Percentiles rank a stretch among this genome's conserved stretches.
These are phyloP conservation scores for Leccinum ochraceum DNA, from an alignment of 768 basidiomycete species.

Conservation along the genomic window DNA sequence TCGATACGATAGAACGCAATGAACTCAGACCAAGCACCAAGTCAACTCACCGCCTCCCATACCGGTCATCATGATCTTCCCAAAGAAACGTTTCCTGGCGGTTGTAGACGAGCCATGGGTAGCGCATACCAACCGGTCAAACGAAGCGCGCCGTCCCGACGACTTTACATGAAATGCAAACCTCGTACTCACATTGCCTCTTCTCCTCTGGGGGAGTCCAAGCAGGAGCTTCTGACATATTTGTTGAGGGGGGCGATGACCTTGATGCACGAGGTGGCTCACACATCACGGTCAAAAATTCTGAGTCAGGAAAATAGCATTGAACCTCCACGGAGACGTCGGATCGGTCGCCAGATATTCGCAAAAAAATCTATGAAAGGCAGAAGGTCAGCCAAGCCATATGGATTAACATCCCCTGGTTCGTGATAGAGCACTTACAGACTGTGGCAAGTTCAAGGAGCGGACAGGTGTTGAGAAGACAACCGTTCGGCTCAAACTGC, in stretches of 20 bases:
- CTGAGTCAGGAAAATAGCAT: background rate
- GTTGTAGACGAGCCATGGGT: constrained; percentile 58
- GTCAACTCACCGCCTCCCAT: constrained; percentile 58
- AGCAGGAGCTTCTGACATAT: constrained; percentile 2
- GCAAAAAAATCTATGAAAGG: background rate
- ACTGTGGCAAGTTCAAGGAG: too few species aligned
- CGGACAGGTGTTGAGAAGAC: too few species aligned
- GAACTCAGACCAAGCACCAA: background rate
- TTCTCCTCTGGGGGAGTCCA: background rate
- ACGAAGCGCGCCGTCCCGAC: constrained; percentile 65
- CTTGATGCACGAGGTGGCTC: constrained; percentile 14
- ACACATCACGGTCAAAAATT: constrained; percentile 8
- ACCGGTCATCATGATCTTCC: constrained; percentile 51
- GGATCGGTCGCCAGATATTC: too few species aligned
- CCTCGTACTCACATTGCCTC: constrained; percentile 33
- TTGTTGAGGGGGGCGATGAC: background rate
- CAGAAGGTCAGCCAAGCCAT: background rate
- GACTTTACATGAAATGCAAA: constrained; percentile 72
- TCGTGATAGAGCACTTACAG: background rate
- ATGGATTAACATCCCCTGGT: background rate
- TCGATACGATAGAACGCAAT: background rate
- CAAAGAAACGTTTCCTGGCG: constrained; percentile 53
- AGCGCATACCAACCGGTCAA: constrained; percentile 69
- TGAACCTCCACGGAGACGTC: too few species aligned
- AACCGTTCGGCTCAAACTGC: too few species aligned